phyloP scores from a whole-genome alignment of 108 stramenopile species.

The Nitzschia sp. region DNA sequence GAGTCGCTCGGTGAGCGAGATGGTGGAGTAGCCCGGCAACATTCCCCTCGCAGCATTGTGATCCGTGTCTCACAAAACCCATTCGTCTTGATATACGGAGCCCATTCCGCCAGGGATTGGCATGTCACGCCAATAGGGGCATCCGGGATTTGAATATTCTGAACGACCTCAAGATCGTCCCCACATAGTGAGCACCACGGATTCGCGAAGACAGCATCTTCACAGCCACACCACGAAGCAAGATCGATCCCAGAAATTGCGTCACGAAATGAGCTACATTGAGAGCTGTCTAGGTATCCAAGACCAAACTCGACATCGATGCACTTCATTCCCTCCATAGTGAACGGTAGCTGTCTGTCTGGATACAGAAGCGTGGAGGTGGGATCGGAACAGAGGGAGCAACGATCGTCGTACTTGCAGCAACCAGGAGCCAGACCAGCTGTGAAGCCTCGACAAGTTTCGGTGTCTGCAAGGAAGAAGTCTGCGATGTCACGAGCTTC shows the following conservation, averaged over 20 bases:
- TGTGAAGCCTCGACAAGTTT: not conserved
- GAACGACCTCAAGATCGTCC: not conserved
- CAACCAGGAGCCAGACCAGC: not conserved
- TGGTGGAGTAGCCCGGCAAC: not conserved
- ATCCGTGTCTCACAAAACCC: conserved; percentile 2
- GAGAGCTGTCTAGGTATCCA: not conserved
- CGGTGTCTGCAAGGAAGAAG: not conserved
- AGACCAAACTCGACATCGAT: not conserved
- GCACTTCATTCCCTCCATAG: not conserved
- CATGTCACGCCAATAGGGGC: conserved; percentile 3
- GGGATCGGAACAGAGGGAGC: not conserved
- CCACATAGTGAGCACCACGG: not conserved
- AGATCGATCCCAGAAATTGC: not conserved
- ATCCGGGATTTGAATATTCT: not conserved
- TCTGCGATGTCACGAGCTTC: not conserved
- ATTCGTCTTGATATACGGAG: not conserved
- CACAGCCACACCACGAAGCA: not conserved
- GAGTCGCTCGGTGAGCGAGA: not conserved
- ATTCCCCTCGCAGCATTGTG: not conserved
- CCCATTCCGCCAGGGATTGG: not conserved
- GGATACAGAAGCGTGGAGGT: not conserved
- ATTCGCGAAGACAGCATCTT: not conserved
- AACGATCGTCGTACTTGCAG: not conserved
- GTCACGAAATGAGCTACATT: not conserved
- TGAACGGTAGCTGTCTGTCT: not conserved